Base-by-base conservation (phyloP, 352 stramenopile genomes). In the Phytophthora cryptogea region DNA sequence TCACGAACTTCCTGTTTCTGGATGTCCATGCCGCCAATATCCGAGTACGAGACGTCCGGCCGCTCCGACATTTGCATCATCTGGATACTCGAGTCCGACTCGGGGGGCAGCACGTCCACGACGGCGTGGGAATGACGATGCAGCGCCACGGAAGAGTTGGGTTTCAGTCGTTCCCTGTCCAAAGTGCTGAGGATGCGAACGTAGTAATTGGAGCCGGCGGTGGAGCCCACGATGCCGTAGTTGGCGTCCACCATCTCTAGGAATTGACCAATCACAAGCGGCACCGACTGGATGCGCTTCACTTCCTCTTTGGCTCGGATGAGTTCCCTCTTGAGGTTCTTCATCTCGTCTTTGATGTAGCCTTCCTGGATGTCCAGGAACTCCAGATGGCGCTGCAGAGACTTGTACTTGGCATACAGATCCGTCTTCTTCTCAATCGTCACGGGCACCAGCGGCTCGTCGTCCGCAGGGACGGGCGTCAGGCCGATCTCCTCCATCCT, bases 301-400 rank as follows among this genome's bases (percentile, higher is more conserved):
- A 99, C 97, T 56, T 99, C 95, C 61, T 99, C 97, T 76, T 99
- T 99, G 32, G 98, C 98, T 30, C 97, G 95, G 60, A 99, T 97
- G 27, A 99, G 82, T 74, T 99, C 98, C 16, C 97, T 83, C 83
- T 99, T 99, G 11, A 99, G 84, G 74, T 99, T 99, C 61, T 98
- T 98, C 95, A 99, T 99, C 66, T 99, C 98, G 69, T 99, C 97
- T 81, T 99, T 99, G 70, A 99, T 97, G 78, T 99, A 99, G 56
- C 98, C 96, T 72, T 99, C 96, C 74, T 95, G 86, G 52, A 96
- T 96, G 63, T 93, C 83, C 52, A 85, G 60, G 53, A 92, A 92
- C 77, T 92, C 83, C 30, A 92, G 54, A 48, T 92, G 81, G n/a
- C 83, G 79, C 73, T 89, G 73, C 14, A 92, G 62, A 14, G 81